Base-by-base conservation (phyloP, 805 yeast genomes). In the Yarrowia osloensis region DNA sequence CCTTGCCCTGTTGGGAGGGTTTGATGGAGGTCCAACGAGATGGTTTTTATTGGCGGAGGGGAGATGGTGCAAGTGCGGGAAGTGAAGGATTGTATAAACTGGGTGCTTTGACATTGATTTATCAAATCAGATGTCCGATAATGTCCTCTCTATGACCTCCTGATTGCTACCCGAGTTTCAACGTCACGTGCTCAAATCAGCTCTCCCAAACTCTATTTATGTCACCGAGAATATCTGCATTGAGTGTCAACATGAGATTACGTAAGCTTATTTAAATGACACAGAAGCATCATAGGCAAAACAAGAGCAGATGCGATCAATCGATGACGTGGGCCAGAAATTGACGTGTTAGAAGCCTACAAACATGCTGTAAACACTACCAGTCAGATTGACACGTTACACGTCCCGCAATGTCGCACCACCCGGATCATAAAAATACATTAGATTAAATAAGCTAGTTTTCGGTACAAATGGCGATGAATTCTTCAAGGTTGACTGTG, bases 401-500 rank as follows among this genome's bases (percentile, higher is more conserved):
- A 8, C 31, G 7, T 3, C 7, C 31, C 31, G 9, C n/a, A 13
- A 13, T 8, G 1, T n/a, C 50, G 2, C 19, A 3, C 3, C 21
- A 8, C 26, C n/a, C 26, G 2, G 21, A 44, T 29, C 35, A 57
- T 57, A 57, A 57, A 57, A 57, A 37, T 55, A 55, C 62, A 55
- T 33, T 49, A 49, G 17, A 49, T 52, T 54, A 57, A 57, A 57
- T 57, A 57, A 28, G 28, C 68, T 69, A 76, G 65, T 73, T 74
- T 46, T 91, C 97, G 21, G 91, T 86, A 76, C 97, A 91, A 47
- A 92, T 91, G 68, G 89, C 89, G 69, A 91, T 90, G 74, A 93
- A 92, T 78, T 93, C 98, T 70, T 90, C 91, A 74, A 90, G 96
- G 74, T 88, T 88, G 71, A 92, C 83, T 81, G 74, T 35, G 40